Evolutionary conservation across 2,329 filamentous ascomycete genomes (phyloP).

Genomic region (Lachnellula suecica): DNA sequence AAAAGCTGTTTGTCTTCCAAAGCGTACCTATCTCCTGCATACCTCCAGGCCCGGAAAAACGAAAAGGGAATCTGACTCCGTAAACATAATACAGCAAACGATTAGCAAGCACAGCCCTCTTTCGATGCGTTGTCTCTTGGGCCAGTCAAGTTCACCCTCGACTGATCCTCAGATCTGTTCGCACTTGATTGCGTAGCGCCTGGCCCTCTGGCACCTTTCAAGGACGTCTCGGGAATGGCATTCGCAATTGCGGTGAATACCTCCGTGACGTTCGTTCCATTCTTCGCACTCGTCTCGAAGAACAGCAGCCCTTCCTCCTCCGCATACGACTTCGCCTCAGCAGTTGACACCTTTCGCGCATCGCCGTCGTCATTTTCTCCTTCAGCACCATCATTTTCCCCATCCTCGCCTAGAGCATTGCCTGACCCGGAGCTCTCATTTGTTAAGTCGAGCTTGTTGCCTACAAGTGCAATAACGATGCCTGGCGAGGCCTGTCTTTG

Average conservation of each 20-base stretch:
- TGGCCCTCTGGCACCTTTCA: constrained; percentile 82
- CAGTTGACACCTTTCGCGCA: constrained; percentile 84
- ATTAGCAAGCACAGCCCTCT: constrained; percentile 85
- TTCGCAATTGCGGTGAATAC: constrained; percentile 99
- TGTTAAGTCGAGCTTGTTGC: constrained; percentile 93
- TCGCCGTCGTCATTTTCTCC: constrained; percentile 66
- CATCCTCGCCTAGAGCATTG: constrained; percentile 48
- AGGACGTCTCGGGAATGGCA: constrained; percentile 92
- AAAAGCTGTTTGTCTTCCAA: constrained; percentile 18
- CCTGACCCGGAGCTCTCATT: constrained; percentile 51
- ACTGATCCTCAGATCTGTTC: constrained; percentile 64
- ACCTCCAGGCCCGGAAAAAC: constrained; percentile 19
- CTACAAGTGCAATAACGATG: constrained; percentile 94
- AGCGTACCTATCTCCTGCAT: constrained; percentile 22
- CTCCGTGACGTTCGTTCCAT: constrained; percentile 87
- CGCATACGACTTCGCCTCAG: constrained; percentile 88
- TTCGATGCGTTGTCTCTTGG: constrained; percentile 74
- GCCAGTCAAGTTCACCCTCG: constrained; percentile 78
- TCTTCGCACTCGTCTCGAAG: constrained; percentile 98
- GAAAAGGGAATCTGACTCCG: constrained; percentile 10
- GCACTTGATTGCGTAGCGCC: constrained; percentile 55
- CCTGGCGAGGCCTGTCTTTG: constrained; percentile 94
- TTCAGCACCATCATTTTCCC: constrained; percentile 43
- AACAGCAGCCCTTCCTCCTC: constrained; percentile 93
- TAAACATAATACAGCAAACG: constrained; percentile 10